Conservation (phyloP, 768 basidiomycete genomes). For the Amanita exitialis region DNA sequence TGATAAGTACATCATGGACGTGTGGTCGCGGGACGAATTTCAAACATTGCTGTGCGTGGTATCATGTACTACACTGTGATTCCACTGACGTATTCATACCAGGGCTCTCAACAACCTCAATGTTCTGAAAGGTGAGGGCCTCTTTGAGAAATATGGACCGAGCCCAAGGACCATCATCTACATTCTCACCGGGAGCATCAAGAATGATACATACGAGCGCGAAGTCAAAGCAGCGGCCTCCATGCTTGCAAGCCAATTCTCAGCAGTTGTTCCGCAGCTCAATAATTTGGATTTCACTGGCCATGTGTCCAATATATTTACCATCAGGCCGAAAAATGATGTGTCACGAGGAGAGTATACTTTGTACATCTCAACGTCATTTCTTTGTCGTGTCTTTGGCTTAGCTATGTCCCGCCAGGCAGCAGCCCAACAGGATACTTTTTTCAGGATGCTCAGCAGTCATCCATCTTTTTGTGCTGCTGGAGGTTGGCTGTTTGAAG, state of each 20-base stretch:
- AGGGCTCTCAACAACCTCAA: not conserved
- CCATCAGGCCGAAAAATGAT: too few relatives aligned
- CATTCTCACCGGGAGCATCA: conserved; percentile 3
- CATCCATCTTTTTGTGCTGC: conserved; percentile 5
- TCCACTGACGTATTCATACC: conserved; percentile 2
- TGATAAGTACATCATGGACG: conserved; percentile 5
- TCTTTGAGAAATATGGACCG: conserved; percentile 8
- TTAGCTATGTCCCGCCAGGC: conserved; percentile 4
- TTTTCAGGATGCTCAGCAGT: conserved; percentile 1
- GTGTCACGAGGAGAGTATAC: too few relatives aligned
- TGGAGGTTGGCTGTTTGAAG: conserved; percentile 6
- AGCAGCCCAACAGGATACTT: conserved; percentile 4
- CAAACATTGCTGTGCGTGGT: conserved; percentile 5
- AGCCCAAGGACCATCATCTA: conserved; percentile 2
- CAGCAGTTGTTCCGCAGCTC: conserved; percentile 2
- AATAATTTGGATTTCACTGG: conserved; percentile 4
- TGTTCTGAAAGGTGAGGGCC: not conserved
- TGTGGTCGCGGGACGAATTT: conserved; percentile 1
- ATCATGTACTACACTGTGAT: not conserved
- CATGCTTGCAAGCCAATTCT: not conserved
- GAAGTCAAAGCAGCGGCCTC: conserved; percentile 3
- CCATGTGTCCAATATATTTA: too few relatives aligned
- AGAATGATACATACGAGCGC: not conserved
- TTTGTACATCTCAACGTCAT: too few relatives aligned
- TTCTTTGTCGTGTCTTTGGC: too few relatives aligned